Evolutionary conservation across 2,329 filamentous ascomycete genomes (phyloP).

Genomic region (Alternaria hordeiaustralica): DNA sequence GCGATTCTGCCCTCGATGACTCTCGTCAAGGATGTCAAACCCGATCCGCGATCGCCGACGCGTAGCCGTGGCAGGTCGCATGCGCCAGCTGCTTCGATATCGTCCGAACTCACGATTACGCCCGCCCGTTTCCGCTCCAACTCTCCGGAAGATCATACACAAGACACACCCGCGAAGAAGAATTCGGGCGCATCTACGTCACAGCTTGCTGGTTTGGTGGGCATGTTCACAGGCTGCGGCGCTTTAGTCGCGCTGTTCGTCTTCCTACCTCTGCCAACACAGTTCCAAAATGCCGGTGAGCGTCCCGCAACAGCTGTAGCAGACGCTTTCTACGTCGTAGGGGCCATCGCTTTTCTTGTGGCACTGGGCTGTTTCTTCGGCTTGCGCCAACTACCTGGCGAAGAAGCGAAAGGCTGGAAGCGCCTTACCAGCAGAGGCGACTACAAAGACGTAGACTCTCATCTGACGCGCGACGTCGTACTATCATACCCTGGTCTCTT

Average conservation of each 20-base stretch:
- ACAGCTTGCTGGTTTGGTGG: conserved; percentile 84
- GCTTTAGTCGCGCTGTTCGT: conserved; percentile 81
- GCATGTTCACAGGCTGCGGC: conserved; percentile 89
- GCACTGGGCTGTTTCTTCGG: conserved; percentile 80
- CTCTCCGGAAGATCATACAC: conserved; percentile 23
- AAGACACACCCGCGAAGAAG: conserved; percentile 20
- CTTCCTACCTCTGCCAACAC: conserved; percentile 86
- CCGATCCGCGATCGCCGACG: conserved; percentile 34
- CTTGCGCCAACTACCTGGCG: conserved; percentile 70
- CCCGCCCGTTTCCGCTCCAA: conserved; percentile 59
- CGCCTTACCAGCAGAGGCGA: conserved; percentile 41
- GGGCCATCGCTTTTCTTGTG: conserved; percentile 72
- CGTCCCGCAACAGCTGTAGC: conserved; percentile 77
- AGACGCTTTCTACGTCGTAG: conserved; percentile 88
- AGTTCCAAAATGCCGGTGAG: conserved; percentile 75
- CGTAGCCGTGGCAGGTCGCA: conserved; percentile 53
- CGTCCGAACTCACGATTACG: conserved; percentile 78
- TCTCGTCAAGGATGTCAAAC: conserved; percentile 31
- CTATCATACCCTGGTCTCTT: conserved; percentile 61
- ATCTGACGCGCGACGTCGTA: conserved; percentile 60
- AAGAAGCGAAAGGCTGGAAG: conserved; percentile 76
- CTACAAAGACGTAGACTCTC: conserved; percentile 25
- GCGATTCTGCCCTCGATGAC: conserved; percentile 82
- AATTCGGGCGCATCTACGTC: conserved; percentile 56
- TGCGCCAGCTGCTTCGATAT: conserved; percentile 70